These are phyloP conservation scores for Boletellus ananiceps DNA, from an alignment of 768 basidiomycete genomes.

Conservation along the genomic window DNA sequence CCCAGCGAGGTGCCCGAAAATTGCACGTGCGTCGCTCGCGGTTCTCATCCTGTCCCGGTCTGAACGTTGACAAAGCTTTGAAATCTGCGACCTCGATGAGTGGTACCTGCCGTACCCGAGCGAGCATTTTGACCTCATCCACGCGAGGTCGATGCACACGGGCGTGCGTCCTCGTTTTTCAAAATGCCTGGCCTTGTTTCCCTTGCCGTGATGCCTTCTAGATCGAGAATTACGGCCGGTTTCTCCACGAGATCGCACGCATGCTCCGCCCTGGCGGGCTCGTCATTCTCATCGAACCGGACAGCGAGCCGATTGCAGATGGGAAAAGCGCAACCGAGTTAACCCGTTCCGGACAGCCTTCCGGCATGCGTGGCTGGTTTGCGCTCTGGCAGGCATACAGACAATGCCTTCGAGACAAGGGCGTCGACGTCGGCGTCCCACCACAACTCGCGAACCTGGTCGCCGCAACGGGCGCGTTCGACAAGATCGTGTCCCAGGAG, in stretches of 20 bases:
- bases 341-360: slow-evolving; percentile 29
- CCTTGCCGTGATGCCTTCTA: slow-evolving; percentile 25
- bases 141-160: slow-evolving; percentile 64
- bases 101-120: slow-evolving; percentile 59
- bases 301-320: slow-evolving; percentile 47
- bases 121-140: slow-evolving; percentile 61
- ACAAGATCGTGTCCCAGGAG: slow-evolving; percentile 49
- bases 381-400: slow-evolving; percentile 61
- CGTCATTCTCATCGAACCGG: slow-evolving; percentile 61
- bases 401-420: slow-evolving; percentile 46
- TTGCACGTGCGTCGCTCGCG: slow-evolving; percentile 54
- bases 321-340: slow-evolving; percentile 37
- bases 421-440: slow-evolving; percentile 56
- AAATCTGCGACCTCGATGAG: slow-evolving; percentile 64
- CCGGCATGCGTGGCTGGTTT: slow-evolving; percentile 55
- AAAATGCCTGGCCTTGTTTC: background rate
- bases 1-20: slow-evolving; percentile 60
- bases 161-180: slow-evolving; percentile 36
- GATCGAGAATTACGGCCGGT: slow-evolving; percentile 59
- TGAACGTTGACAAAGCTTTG: slow-evolving; percentile 44
- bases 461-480: slow-evolving; percentile 46
- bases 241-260: slow-evolving; percentile 58
- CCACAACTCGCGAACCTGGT: slow-evolving; percentile 50
- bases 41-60: too few relatives aligned
- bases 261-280: slow-evolving; percentile 69